Conservation (phyloP, 1,284 basidiomycete genomes). For the Puccinia coronata region DNA sequence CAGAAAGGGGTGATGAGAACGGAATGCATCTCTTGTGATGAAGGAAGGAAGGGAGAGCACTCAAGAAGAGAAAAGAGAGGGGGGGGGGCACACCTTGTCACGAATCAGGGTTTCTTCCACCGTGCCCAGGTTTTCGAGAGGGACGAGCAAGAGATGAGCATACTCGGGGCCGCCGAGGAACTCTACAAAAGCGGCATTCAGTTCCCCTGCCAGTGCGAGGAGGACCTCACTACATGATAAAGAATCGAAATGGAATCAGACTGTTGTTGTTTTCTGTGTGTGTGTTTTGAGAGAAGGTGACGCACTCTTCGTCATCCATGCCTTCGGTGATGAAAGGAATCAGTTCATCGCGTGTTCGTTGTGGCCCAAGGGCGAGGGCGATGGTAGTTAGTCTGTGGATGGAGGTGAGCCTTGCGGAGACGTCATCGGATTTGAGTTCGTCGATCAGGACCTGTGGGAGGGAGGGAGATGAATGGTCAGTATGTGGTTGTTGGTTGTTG, state of each 20-base stretch:
- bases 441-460: slow-evolving; percentile 72
- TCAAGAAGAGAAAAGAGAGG: neutral
- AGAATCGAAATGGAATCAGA: neutral
- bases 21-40: slow-evolving; percentile 18
- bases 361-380: slow-evolving; percentile 91
- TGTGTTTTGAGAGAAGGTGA: neutral
- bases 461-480: neutral
- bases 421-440: slow-evolving; percentile 93
- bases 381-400: slow-evolving; percentile 98
- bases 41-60: too few relatives aligned
- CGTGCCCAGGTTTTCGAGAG: slow-evolving; percentile 91
- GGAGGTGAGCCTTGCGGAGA: slow-evolving; percentile 86
- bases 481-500: neutral
- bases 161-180: slow-evolving; percentile 89
- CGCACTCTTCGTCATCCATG: slow-evolving; percentile 90
- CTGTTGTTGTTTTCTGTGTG: neutral
- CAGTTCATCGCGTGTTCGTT: slow-evolving; percentile 92
- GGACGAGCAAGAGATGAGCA: slow-evolving; percentile 86
- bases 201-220: slow-evolving; percentile 91
- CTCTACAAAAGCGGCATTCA: slow-evolving; percentile 74
- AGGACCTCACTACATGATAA: slow-evolving; percentile 70
- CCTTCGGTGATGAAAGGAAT: slow-evolving; percentile 97
- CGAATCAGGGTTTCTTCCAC: slow-evolving; percentile 98
- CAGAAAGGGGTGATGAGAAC: neutral
- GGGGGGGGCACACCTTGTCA: slow-evolving; percentile 72